Evolutionary conservation across 2,329 filamentous ascomycete species (phyloP).

Genomic region (Ramularia endophylla): DNA sequence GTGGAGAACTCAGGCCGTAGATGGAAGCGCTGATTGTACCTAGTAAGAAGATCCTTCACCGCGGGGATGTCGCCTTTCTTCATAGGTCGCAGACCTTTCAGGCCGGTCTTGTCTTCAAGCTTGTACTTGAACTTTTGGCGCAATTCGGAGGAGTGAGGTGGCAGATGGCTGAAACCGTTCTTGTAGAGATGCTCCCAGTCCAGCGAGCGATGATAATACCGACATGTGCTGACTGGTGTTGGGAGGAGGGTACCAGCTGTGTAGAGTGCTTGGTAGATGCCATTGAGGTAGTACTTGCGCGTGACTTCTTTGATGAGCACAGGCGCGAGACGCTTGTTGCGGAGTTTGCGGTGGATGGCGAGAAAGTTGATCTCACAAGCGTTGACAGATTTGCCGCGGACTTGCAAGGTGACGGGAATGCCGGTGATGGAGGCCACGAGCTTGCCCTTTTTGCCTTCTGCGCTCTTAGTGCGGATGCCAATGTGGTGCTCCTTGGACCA

Average conservation of each 20-base stretch:
- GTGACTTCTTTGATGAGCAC: slow-evolving; percentile 98
- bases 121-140: slow-evolving; percentile 83
- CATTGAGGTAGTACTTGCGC: slow-evolving; percentile 77
- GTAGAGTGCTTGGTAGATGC: slow-evolving; percentile 92
- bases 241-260: slow-evolving; percentile 88
- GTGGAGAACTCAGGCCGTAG: slow-evolving; percentile 75
- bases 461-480: slow-evolving; percentile 65
- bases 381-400: slow-evolving; percentile 68
- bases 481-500: slow-evolving; percentile 96
- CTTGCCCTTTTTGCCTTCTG: slow-evolving; percentile 63
- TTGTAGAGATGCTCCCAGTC: slow-evolving; percentile 97
- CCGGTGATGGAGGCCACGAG: slow-evolving; percentile 95
- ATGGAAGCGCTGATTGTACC: slow-evolving; percentile 74
- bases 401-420: slow-evolving; percentile 75
- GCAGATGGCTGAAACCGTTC: slow-evolving; percentile 86
- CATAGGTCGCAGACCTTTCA: slow-evolving; percentile 73
- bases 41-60: slow-evolving; percentile 66
- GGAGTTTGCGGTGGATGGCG: slow-evolving; percentile 96
- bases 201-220: slow-evolving; percentile 90
- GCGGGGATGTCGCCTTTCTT: slow-evolving; percentile 68
- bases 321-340: slow-evolving; percentile 83
- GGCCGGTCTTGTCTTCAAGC: slow-evolving; percentile 63
- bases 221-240: slow-evolving; percentile 83
- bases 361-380: slow-evolving; percentile 97
- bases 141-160: slow-evolving; percentile 72